Conservation (phyloP, 2,329 filamentous ascomycete species). For the Cordyceps cateniannulata region DNA sequence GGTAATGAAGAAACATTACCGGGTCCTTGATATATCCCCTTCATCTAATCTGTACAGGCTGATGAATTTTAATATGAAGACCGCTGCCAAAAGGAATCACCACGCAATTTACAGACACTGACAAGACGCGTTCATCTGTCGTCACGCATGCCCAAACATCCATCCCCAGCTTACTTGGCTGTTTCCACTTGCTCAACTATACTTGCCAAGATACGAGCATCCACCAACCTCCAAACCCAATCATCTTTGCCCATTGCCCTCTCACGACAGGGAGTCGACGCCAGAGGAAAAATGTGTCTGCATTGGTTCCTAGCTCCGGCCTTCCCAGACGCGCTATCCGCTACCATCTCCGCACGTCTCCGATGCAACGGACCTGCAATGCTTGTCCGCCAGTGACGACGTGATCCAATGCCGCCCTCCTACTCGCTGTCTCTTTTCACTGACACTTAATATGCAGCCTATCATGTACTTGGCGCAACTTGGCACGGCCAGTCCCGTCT, state of each 20-base stretch:
- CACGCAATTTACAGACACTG: no score
- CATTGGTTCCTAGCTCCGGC: background rate
- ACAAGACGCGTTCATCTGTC: background rate
- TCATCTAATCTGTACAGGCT: no score
- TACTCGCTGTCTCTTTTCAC: no score
- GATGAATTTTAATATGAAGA: no score
- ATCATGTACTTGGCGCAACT: background rate
- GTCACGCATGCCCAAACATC: background rate
- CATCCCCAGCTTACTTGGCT: background rate
- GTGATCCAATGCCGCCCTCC: background rate
- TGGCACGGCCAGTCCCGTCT: background rate
- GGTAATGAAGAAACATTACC: no score
- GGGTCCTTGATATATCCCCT: no score
- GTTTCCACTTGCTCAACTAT: background rate
- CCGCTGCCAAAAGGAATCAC: no score
- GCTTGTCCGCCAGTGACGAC: background rate
- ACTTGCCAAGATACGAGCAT: background rate
- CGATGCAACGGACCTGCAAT: background rate
- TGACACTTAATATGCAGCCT: background rate
- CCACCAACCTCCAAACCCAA: background rate
- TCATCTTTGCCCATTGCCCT: background rate
- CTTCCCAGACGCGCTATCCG: background rate
- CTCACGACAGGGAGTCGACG: background rate
- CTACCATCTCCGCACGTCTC: background rate
- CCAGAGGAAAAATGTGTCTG: background rate